Conservation (phyloP, 192 early-diverging fungal species). For the Spinellus fusiger region DNA sequence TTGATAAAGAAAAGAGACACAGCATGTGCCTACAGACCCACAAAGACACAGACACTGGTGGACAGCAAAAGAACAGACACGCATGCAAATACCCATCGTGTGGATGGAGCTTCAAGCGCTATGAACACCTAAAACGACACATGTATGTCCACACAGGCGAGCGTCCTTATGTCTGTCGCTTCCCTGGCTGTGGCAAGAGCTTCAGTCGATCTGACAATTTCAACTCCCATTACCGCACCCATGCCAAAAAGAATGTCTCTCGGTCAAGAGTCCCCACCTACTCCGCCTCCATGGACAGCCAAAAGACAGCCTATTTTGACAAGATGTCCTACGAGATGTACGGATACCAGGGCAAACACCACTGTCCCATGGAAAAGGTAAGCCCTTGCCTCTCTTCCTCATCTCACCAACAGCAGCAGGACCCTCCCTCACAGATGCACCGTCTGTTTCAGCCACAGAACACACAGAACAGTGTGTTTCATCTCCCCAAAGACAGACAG, state of each 20-base stretch:
- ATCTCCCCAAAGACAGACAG: background rate
- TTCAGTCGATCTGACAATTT: slow-evolving; percentile 80
- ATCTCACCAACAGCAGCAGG: no score
- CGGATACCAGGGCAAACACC: background rate
- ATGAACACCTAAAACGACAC: slow-evolving; percentile 77
- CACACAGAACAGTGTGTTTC: background rate
- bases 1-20: background rate
- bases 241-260: slow-evolving; percentile 49
- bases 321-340: background rate
- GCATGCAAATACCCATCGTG: slow-evolving; percentile 38
- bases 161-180: slow-evolving; percentile 59
- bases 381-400: no score
- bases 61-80: slow-evolving; percentile 28
- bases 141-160: slow-evolving; percentile 73
- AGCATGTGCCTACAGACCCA: background rate
- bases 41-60: background rate
- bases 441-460: background rate
- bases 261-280: background rate
- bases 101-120: slow-evolving; percentile 67
- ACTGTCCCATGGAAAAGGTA: background rate
- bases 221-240: slow-evolving; percentile 69
- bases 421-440: background rate
- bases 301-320: background rate
- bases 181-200: slow-evolving; percentile 68
- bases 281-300: background rate